phyloP scores from a whole-genome alignment of 345 rosid species.

The Citrus inodora region DNA sequence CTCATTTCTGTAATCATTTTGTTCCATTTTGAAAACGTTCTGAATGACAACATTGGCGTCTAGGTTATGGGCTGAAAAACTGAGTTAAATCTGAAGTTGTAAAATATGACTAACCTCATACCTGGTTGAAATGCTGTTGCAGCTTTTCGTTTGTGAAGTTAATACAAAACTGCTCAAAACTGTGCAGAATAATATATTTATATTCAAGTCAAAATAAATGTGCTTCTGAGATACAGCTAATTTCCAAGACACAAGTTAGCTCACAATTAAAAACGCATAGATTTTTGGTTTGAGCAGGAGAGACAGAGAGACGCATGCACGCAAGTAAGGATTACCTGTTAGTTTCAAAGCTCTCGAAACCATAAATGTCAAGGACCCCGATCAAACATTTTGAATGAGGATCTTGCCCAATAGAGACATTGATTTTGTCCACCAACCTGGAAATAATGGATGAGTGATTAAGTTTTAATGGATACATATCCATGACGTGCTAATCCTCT shows the following conservation, averaged over 20 bases:
- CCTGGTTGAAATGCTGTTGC: constrained; percentile 99
- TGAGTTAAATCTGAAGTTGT: constrained; percentile 18
- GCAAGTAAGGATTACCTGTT: constrained; percentile 57
- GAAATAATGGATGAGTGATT: constrained; percentile 11
- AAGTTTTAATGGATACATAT: background rate
- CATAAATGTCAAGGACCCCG: constrained; percentile 91
- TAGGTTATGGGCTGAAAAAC: constrained; percentile 25
- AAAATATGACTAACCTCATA: constrained; percentile 54
- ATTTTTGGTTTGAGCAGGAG: background rate
- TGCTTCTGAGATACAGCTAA: background rate
- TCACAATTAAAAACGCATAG: background rate
- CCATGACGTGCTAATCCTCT: background rate
- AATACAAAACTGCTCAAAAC: constrained; percentile 93
- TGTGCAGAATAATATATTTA: constrained; percentile 27
- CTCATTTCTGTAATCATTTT: constrained; percentile 64
- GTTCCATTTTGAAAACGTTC: constrained; percentile 95
- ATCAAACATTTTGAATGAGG: constrained; percentile 58
- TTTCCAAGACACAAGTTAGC: background rate
- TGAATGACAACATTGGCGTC: constrained; percentile 33
- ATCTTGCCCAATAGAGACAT: constrained; percentile 74
- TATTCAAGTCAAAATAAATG: constrained; percentile 5
- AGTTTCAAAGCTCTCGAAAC: constrained; percentile 82
- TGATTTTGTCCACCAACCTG: constrained; percentile 87
- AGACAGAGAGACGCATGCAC: background rate
- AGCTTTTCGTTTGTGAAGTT: constrained; percentile 90